Evolutionary conservation across 1,284 basidiomycete species (phyloP), one percentile per base, ranked within the genome.

Genomic region (Ustilago nuda): DNA sequence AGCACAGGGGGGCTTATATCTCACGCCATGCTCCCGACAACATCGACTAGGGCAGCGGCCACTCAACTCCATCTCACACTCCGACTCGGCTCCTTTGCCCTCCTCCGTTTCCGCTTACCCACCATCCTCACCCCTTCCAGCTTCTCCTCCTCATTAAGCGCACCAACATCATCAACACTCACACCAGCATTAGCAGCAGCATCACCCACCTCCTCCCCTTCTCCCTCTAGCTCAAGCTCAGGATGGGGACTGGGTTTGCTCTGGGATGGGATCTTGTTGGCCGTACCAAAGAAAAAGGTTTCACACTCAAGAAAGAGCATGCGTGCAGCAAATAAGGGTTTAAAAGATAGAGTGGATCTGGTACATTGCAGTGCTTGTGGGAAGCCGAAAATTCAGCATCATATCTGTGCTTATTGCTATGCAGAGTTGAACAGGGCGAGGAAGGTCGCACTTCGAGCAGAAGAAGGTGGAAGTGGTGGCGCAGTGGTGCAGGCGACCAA

Each of bases 291-390:
- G 88, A 93, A 92, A 87, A 97, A 97, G 88, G 90, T 91, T 9
- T 94, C 94, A 0, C 95, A 98, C 86, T 95, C 94, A 35, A 89
- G 93, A 56, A 98, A 98, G 87, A 90, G 92, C n/a, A 98, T 98
- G 95, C 90, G 95, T 35, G 91, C 91, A 64, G 93, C 95, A 4
- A 94, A 96, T 87, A 98, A 98, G 87, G 95, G 95, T 0, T 87
- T 98, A 81, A 95, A 95, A 87, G 95, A 98, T 87, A 94, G 95
- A 86, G 91, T 91, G 64, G 95, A 96, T 94, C 43, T 68, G 60
- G 55, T 64, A 7, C 52, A 35, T 27, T 71, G 52, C 55, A 58
- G 58, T 23, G 52, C 45, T 0, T 61, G 57, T 58, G 63, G 61
- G 12, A 77, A 56, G 55, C 61, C 58, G 6, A 68, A 63, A 63